Conservation (phyloP, 1,139 yeast species). For the Trichomonascaceae sp. region DNA sequence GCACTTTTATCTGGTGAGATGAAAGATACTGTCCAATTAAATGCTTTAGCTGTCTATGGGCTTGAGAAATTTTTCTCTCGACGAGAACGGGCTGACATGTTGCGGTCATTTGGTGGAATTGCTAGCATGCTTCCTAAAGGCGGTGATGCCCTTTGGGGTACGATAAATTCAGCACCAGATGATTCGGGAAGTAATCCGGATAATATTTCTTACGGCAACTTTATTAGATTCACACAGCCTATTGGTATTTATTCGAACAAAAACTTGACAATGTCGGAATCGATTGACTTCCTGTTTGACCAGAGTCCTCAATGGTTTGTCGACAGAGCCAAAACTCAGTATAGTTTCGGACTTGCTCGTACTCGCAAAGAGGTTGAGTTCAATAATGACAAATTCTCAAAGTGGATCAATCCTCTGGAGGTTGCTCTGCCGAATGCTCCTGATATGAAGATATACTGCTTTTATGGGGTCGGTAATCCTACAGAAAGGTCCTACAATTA, state of each 20-base stretch:
- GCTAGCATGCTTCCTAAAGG: constrained; percentile 97
- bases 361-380: constrained; percentile 50
- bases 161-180: constrained; percentile 44
- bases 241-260: constrained; percentile 39
- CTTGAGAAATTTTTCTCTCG: constrained; percentile 89
- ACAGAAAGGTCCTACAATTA: constrained; percentile 91
- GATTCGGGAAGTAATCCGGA: constrained; percentile 35
- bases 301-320: constrained; percentile 73
- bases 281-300: constrained; percentile 59
- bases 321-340: constrained; percentile 57
- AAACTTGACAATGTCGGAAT: constrained; percentile 58
- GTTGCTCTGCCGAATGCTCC: constrained; percentile 91
- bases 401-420: constrained; percentile 92
- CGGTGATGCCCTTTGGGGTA: constrained; percentile 86
- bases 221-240: constrained; percentile 55
- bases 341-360: constrained; percentile 71
- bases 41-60: constrained; percentile 89
- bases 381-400: constrained; percentile 64
- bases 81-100: constrained; percentile 78
- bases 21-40: constrained; percentile 94
- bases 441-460: constrained; percentile 78
- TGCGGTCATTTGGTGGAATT: constrained; percentile 85
- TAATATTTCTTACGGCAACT: constrained; percentile 60
- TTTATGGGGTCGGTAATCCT: constrained; percentile 93
- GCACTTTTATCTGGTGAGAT: constrained; percentile 93